These are phyloP conservation scores for Mrakia hoshinonis DNA, from an alignment of 768 basidiomycete species.

Conservation along the genomic window DNA sequence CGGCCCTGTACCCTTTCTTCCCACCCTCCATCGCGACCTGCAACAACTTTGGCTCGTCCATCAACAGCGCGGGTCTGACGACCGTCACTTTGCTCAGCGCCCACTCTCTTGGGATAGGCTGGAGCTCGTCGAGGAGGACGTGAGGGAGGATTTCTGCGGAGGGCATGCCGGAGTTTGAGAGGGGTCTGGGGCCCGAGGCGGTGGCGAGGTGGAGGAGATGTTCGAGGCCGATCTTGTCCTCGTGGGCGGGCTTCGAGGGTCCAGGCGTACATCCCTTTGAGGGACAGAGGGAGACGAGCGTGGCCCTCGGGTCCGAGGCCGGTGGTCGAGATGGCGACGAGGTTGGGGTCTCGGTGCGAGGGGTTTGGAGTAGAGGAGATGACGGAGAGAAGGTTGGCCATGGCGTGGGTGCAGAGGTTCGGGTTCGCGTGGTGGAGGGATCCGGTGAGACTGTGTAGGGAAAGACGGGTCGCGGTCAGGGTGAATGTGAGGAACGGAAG, in stretches of 20 bases:
- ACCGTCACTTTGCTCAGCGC: not conserved
- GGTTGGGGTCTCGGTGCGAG: not conserved
- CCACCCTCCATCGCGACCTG: not conserved
- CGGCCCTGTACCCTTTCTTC: not conserved
- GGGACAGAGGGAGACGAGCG: not conserved
- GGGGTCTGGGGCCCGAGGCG: not conserved
- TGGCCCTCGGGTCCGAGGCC: not conserved
- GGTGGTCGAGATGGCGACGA: not conserved
- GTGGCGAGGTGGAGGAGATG: slow-evolving; percentile 5
- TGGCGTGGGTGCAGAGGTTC: not conserved
- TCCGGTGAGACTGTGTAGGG: not conserved
- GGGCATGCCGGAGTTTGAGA: not conserved
- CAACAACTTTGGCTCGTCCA: not conserved
- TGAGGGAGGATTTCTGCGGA: not conserved
- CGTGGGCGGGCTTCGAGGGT: not conserved
- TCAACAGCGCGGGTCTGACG: not conserved
- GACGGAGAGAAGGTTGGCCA: not conserved
- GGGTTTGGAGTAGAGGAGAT: not conserved
- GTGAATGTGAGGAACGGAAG: no score
- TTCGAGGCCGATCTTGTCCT: slow-evolving; percentile 4
- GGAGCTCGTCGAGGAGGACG: not conserved
- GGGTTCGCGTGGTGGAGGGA: not conserved
- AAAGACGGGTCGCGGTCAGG: not conserved
- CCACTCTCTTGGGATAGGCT: not conserved
- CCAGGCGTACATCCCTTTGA: not conserved